phyloP scores from a whole-genome alignment of 306 rosid species.

The Prunus mira region DNA sequence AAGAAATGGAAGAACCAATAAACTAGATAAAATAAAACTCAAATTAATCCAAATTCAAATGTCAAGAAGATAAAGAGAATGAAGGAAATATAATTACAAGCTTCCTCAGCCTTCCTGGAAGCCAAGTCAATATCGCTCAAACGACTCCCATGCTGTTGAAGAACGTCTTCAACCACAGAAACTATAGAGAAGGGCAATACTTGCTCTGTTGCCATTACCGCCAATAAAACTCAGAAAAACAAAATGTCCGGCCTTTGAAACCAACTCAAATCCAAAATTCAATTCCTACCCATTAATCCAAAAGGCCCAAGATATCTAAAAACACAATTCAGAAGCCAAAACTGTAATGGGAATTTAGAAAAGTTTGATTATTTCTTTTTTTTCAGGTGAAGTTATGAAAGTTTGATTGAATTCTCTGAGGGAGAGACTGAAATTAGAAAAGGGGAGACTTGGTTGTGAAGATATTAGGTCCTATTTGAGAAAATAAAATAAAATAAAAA shows the following conservation, averaged over 20 bases:
- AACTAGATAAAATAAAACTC: background rate
- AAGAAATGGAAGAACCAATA: constrained; percentile 4
- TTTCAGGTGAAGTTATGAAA: background rate
- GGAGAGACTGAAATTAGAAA: constrained; percentile 24
- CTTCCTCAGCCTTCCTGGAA: constrained; percentile 70
- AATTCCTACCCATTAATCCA: constrained; percentile 19
- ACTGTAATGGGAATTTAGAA: background rate
- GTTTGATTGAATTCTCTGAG: constrained; percentile 13
- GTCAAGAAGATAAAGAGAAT: background rate
- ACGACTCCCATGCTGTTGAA: constrained; percentile 51
- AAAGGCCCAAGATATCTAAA: background rate
- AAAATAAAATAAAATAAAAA: background rate
- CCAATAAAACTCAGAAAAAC: constrained; percentile 12
- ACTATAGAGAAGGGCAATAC: constrained; percentile 55
- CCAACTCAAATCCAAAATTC: constrained; percentile 18
- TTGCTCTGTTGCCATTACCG: constrained; percentile 57
- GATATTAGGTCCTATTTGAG: background rate
- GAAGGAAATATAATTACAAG: constrained; percentile 40
- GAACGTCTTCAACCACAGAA: constrained; percentile 77
- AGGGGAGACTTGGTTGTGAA: constrained; percentile 21
- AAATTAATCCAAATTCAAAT: background rate
- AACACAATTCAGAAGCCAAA: constrained; percentile 2
- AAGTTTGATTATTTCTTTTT: background rate
- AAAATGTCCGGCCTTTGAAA: background rate
- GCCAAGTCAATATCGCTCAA: constrained; percentile 39